Base-by-base conservation (phyloP, 345 rosid genomes). In the Eucalyptus marginata region DNA sequence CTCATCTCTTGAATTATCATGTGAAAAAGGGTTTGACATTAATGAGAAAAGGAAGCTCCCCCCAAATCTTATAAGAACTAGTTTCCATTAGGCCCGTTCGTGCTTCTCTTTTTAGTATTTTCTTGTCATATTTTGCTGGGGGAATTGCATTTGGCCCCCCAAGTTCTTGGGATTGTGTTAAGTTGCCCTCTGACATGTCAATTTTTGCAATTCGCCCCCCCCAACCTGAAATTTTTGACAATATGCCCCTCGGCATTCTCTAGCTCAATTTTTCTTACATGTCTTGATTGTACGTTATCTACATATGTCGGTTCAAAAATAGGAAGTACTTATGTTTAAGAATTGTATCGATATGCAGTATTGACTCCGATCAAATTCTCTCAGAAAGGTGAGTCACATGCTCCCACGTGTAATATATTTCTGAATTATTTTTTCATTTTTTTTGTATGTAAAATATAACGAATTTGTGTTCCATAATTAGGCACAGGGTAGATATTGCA, bases 361-460 rank as follows among this genome's bases (percentile, higher is more conserved):
- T 20, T 22, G 27, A 76, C 8, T 76, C 27, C 4, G 8, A 2
- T 76, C 4, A 76, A 76, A 76, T 76, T 5, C 5, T 76, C 7
- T 6, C 9, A 12, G 2, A 36, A 36, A 36, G 2, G 4, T 1
- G 7, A 71, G 29, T 40, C 47, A 10, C 47, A 11, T 22, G 27
- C 81, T 71, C 43, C 4, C 1, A 18, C 27, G 0, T 10, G 8
- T 20, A 40, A 20, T 20, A 36, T 76, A 20, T 11, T 76, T 76
- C 5, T 22, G 8, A 76, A 36, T 76, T 76, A 40, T 40, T 76
- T 36, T 31, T 31, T 5, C 16, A 15, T 22, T 68, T 33, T 33
- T 31, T 33, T 33, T 20, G 0, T 18, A 20, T 36, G 8, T 20
- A 11, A 7, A 10, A 40, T 11, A 40, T 40, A 25, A 36, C 0